A percentile compares a stretch with the other conserved stretches of the same genome.
phyloP scores from a whole-genome alignment of 2,329 filamentous ascomycete species.

The Pseudogymnoascus sp. region DNA sequence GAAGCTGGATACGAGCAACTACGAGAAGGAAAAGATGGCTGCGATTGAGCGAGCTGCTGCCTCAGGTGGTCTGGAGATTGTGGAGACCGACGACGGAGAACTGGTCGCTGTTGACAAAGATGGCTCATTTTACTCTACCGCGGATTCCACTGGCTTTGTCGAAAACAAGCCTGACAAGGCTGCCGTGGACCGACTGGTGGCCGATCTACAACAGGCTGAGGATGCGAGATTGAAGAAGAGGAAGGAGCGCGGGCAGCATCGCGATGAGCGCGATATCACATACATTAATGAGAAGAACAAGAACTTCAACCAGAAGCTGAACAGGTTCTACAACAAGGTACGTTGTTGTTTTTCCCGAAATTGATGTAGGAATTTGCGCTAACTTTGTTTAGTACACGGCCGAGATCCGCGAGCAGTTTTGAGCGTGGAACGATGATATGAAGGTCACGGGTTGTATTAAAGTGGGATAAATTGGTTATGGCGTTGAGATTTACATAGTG shows the following conservation, averaged over 20 bases:
- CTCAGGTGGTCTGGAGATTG: constrained; percentile 79
- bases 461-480: constrained; percentile 8
- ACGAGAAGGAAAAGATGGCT: constrained; percentile 78
- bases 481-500: constrained; percentile 6
- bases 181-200: constrained; percentile 80
- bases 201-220: constrained; percentile 81
- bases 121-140: constrained; percentile 84
- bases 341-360: constrained; percentile 15
- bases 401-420: constrained; percentile 94
- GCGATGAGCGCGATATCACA: constrained; percentile 86
- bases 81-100: constrained; percentile 93
- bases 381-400: constrained; percentile 63
- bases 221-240: constrained; percentile 80
- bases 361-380: constrained; percentile 16
- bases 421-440: constrained; percentile 95
- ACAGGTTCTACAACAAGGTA: constrained; percentile 90
- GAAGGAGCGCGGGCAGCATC: constrained; percentile 68
- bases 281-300: constrained; percentile 99
- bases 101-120: constrained; percentile 89
- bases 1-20: constrained; percentile 71
- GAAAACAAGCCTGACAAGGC: constrained; percentile 83
- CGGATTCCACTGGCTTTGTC: constrained; percentile 72
- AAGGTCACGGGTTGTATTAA: constrained; percentile 7
- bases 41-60: constrained; percentile 80
- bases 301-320: constrained; percentile 97